A percentile compares a stretch with the other conserved stretches of the same genome.
Evolutionary conservation across 768 basidiomycete species (phyloP).

Genomic region (Xerocomellus chrysenteron): DNA sequence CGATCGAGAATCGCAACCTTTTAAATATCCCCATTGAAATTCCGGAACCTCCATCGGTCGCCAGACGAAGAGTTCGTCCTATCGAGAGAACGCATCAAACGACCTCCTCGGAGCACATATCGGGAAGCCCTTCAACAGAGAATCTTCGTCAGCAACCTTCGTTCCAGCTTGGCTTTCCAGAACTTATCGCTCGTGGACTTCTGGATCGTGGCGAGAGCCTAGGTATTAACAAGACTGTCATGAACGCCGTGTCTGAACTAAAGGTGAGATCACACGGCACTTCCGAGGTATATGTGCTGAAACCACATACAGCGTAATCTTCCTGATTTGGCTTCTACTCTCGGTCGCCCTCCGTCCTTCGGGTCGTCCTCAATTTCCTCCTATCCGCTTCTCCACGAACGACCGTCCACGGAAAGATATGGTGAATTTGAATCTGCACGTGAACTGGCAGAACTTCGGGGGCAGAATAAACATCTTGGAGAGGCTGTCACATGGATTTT

Average conservation of each 20-base stretch:
- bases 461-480: slow-evolving; percentile 63
- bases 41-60: slow-evolving; percentile 44
- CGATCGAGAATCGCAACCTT: slow-evolving; percentile 79
- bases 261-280: slow-evolving; percentile 47
- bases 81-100: slow-evolving; percentile 32
- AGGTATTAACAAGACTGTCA: slow-evolving; percentile 81
- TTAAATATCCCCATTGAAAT: slow-evolving; percentile 72
- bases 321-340: slow-evolving; percentile 73
- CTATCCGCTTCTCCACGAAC: slow-evolving; percentile 65
- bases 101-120: slow-evolving; percentile 21
- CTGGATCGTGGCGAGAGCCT: slow-evolving; percentile 75
- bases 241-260: slow-evolving; percentile 77
- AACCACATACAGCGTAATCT: slow-evolving; percentile 64
- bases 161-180: slow-evolving; percentile 58
- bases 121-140: slow-evolving; percentile 19
- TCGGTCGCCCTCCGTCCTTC: slow-evolving; percentile 53
- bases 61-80: slow-evolving; percentile 37
- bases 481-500: slow-evolving; percentile 74
- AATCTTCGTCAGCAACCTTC: slow-evolving; percentile 43
- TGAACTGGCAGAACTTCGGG: slow-evolving; percentile 53
- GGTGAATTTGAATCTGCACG: slow-evolving; percentile 70
- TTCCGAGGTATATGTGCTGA: slow-evolving; percentile 1
- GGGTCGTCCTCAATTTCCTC: slow-evolving; percentile 41
- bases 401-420: slow-evolving; percentile 54
- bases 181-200: slow-evolving; percentile 69